phyloP scores from a whole-genome alignment of 2,329 filamentous ascomycete genomes.

The Paramyrothecium roridum region DNA sequence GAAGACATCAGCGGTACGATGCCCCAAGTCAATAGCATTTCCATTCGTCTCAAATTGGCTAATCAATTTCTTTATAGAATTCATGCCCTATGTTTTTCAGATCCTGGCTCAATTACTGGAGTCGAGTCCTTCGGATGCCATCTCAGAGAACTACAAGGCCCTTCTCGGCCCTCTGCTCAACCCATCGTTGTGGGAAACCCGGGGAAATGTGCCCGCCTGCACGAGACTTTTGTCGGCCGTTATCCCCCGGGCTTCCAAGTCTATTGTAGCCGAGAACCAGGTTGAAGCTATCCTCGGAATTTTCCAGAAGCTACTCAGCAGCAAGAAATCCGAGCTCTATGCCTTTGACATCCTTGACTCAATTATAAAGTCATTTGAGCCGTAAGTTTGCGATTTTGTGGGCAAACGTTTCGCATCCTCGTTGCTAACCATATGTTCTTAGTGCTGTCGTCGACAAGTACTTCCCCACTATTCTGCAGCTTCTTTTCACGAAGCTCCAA shows the following conservation, averaged over 20 bases:
- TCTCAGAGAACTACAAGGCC: constrained; percentile 77
- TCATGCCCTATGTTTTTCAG: constrained; percentile 95
- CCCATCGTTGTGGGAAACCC: constrained; percentile 84
- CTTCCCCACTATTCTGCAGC: constrained; percentile 74
- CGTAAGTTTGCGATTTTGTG: constrained; percentile 45
- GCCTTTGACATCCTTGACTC: constrained; percentile 89
- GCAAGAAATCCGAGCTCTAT: constrained; percentile 80
- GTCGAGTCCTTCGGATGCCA: constrained; percentile 71
- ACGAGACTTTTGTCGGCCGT: constrained; percentile 81
- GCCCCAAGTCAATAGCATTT: not conserved
- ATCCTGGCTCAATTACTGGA: constrained; percentile 89
- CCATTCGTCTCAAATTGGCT: not conserved
- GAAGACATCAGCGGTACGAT: constrained; percentile 74
- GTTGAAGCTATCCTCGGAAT: constrained; percentile 88
- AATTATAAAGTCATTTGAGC: constrained; percentile 69
- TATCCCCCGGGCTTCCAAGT: constrained; percentile 70
- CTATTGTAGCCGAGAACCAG: constrained; percentile 76
- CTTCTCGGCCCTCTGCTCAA: constrained; percentile 76
- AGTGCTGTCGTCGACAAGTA: constrained; percentile 69
- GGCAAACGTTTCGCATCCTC: not conserved
- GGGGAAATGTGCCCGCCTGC: constrained; percentile 89
- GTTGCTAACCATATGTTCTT: constrained; percentile 14
- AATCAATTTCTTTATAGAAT: constrained; percentile 55
- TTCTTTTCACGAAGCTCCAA: constrained; percentile 78
- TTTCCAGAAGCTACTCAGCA: constrained; percentile 83